Percentiles rank a stretch among this genome's conserved stretches.
Evolutionary conservation across 768 basidiomycete species (phyloP).

Genomic region (Termitomyces sp.): DNA sequence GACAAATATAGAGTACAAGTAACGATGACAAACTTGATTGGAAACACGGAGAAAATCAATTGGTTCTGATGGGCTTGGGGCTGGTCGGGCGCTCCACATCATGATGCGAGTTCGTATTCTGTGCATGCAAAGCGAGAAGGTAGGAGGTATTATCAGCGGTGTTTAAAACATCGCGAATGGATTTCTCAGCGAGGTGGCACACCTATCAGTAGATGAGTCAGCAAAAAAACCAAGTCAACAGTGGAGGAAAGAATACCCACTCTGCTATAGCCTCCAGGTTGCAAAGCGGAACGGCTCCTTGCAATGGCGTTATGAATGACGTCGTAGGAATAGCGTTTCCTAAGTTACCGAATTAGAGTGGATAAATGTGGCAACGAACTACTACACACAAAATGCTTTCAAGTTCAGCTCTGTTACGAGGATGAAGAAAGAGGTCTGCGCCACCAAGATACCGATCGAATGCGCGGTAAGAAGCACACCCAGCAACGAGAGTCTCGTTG

Average conservation of each 20-base stretch:
- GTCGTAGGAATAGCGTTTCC: slow-evolving; percentile 72
- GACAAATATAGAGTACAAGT: slow-evolving; percentile 12
- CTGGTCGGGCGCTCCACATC: slow-evolving; percentile 24
- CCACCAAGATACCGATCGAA: slow-evolving; percentile 70
- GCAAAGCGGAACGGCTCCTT: slow-evolving; percentile 56
- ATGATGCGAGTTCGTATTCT: slow-evolving; percentile 23
- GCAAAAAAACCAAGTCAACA: not conserved
- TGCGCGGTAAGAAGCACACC: slow-evolving; percentile 76
- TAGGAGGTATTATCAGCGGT: slow-evolving; percentile 60
- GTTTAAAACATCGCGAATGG: slow-evolving; percentile 64
- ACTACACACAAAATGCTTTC: slow-evolving; percentile 62
- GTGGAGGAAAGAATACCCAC: slow-evolving; percentile 20
- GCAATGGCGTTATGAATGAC: slow-evolving; percentile 79
- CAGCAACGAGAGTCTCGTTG: slow-evolving; percentile 69
- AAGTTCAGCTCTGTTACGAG: slow-evolving; percentile 58
- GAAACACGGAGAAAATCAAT: slow-evolving; percentile 16
- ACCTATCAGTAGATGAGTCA: slow-evolving; percentile 33
- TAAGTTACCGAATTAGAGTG: slow-evolving; percentile 21
- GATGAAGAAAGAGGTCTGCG: slow-evolving; percentile 65
- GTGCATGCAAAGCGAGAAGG: slow-evolving; percentile 59
- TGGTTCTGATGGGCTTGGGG: slow-evolving; percentile 37
- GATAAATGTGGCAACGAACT: not conserved
- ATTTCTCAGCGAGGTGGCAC: slow-evolving; percentile 65
- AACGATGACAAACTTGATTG: slow-evolving; percentile 2
- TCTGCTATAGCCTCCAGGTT: slow-evolving; percentile 46